Evolutionary conservation across 768 basidiomycete species (phyloP).

Genomic region (Tylopilus vinaceipallidus): DNA sequence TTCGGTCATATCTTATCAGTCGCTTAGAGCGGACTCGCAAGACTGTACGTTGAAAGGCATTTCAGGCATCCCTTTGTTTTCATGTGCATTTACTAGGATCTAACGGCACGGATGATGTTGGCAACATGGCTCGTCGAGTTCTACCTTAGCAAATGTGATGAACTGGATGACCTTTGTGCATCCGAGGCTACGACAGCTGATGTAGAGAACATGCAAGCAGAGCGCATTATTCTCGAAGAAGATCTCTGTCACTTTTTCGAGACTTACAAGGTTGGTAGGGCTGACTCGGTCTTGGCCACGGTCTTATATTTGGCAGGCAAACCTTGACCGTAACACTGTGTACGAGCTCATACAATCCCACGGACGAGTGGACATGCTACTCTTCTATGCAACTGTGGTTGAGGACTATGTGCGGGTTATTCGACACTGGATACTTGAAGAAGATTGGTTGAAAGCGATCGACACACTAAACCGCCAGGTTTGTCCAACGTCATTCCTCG

Average conservation of each 20-base stretch:
- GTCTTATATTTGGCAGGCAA: constrained; percentile 46
- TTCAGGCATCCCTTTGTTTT: neutral
- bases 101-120: constrained; percentile 94
- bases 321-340: constrained; percentile 80
- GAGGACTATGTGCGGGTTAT: constrained; percentile 84
- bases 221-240: constrained; percentile 83
- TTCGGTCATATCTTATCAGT: constrained; percentile 87
- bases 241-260: constrained; percentile 91
- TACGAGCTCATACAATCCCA: constrained; percentile 95
- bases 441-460: constrained; percentile 89
- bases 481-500: constrained; percentile 2
- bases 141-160: constrained; percentile 94
- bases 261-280: constrained; percentile 76
- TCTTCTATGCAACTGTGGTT: constrained; percentile 81
- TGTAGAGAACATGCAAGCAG: constrained; percentile 79
- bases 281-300: neutral
- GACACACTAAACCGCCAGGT: constrained; percentile 91
- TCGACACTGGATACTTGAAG: constrained; percentile 90
- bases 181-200: constrained; percentile 81
- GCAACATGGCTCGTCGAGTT: constrained; percentile 99
- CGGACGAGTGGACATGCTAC: constrained; percentile 88
- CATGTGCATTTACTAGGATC: constrained; percentile 52
- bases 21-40: constrained; percentile 83
- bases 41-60: constrained; percentile 48
- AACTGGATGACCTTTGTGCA: constrained; percentile 90